Base-by-base conservation (phyloP, 2,329 filamentous ascomycete genomes). In the Aaosphaeria pasadenensis region DNA sequence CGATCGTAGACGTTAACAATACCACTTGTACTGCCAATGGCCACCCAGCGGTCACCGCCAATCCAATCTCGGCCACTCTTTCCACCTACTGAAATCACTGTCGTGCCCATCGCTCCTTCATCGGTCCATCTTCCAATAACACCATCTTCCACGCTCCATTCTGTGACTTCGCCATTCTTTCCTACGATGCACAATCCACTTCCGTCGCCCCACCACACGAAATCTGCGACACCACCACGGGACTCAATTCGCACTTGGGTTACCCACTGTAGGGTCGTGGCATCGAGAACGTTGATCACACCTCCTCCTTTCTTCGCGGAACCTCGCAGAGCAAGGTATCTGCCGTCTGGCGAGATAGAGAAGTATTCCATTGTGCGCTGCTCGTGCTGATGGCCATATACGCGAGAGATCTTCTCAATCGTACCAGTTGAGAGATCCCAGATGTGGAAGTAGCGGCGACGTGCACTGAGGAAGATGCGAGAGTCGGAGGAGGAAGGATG, bases 1-100 rank as follows among this genome's bases (percentile, higher is more conserved):
- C 94, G 86, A 66, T 97, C 90, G 74, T 99, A 99, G 52, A 99
- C 79, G 70, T 97, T 97, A 48, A 95, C 84, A 49, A 99, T 88
- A 50, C 94, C 94, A 52, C 84, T 91, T 54, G 83, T 88, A 49
- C 87, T 91, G 7, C 94, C 94, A 39, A 96, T 77, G 1, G 89
- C 91, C 11, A 96, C 83, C 91, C 91, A 99, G 49, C 89, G 80
- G 71, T 96, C 89, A 4, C 86, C 86, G 29, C 91, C 92, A 4
- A 91, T 74, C 40, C 73, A 71, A 6, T 85, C 81, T 55, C 71
- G 81, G 0, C 85, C 86, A 62, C 77, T 77, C 30, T 77, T 77
- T 1, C 88, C 88, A 32, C 94, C 92, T 3, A 97, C 79, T 3
- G 85, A 82, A 46, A 99, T 75, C 13, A 89, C 87, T 0, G 91